Evolutionary conservation across 768 basidiomycete genomes (phyloP), one percentile per base, ranked within the genome.

Genomic region (Tulasnella sp.): DNA sequence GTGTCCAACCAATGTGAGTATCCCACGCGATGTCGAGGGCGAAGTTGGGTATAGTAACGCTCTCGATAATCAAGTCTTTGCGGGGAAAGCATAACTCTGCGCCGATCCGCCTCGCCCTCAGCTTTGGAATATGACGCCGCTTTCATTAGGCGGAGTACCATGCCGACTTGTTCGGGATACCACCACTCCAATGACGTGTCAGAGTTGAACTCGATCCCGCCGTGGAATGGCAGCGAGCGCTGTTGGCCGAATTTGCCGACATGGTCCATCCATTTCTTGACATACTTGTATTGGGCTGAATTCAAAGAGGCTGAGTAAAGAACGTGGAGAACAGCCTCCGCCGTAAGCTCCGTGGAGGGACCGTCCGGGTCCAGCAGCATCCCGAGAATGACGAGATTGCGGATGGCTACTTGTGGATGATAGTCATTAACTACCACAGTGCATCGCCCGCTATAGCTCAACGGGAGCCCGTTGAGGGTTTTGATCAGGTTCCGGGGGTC

Each of bases 261-360:
- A 23, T 3, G 81, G 73, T 18, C 48, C 1, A 83, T 70, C 32
- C 84, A 79, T 3, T 76, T 32, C 4, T 83, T 69, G 29, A 83
- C 77, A n/a, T 77, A 78, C 3, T 82, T 9, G 18, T 80, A 80
- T 78, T 87, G 85, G 55, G 83, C 82, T 55, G 74, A 75, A 6
- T 86, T 86, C 57, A 88, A 73, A 78, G 85, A 86, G 6, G 83
- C 83, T 1, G 88, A 88, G 74, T 87, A 87, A 86, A 86, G 88
- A 75, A 87, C 85, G 78, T 88, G 88, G 32, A 88, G 83, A 7
- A 86, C 87, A 6, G 84, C 80, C 55, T 88, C 88, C 10, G 84
- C 87, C 0, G 85, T 86, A 26, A 84, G 26, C 9, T 13, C 72
- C 74, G 81, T 73, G 74, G 87, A 83, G 2, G 73, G 73, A 5